Base-by-base conservation (phyloP, 176 grass and related monocot genomes). In the Phoenix dactylifera region DNA sequence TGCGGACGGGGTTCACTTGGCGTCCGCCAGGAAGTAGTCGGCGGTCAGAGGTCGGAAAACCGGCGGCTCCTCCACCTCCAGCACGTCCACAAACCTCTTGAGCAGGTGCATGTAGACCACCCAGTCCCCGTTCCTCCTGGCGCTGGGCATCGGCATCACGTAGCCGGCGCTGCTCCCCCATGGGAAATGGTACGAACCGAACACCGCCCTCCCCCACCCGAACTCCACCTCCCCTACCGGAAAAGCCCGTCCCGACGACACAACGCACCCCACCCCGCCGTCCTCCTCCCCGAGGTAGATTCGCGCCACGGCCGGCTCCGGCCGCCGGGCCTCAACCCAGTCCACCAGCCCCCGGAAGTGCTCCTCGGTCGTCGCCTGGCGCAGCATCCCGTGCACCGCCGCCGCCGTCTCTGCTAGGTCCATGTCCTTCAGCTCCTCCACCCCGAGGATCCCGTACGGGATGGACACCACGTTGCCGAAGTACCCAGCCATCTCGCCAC, bases 401-500 rank as follows among this genome's bases (percentile, higher is more conserved):
- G 51, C 57, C 1, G 78, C 89, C 30, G 85, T 81, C 3, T 88
- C 78, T 6, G 63, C 20, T 35, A 95, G 72, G 0, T 17, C 19
- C 84, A 77, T 85, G 48, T 18, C 0, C 0, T 24, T 48, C 6
- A 88, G 68, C 1, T 67, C 69, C 0, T 56, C 59, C 5, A 24
- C 7, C 20, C 22, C 32, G 4, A 79, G 6, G 19, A 57, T 79
- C 32, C 85, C 81, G n/a, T 76, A 88, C 0, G 89, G 72, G 7
- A 85, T 74, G 22, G 84, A 88, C 18, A 95, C 71, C 61, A 89
- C 81, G 53, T 88, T 95, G 60, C 89, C 85, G 30, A 95, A 85
- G 75, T 89, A 89, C 22, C 24, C 18, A 5, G 4, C 15, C 85
- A 95, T 95, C 56, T 22, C 52, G 2, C 57, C 72, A 6, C 67